Evolutionary conservation across 2,329 filamentous ascomycete species (phyloP).

Genomic region (Botrytis elliptica): DNA sequence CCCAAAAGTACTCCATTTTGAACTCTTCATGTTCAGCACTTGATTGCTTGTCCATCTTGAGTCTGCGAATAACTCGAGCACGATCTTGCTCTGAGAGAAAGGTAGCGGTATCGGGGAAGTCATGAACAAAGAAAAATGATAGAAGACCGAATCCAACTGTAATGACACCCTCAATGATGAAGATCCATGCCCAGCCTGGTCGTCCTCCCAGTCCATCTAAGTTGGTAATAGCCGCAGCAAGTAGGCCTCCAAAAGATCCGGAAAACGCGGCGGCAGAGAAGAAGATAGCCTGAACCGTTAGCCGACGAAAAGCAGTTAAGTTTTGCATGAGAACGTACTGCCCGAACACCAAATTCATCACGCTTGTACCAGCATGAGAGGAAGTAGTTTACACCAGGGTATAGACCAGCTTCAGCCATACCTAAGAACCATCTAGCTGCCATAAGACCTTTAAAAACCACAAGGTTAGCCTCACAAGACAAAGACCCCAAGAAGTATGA

Average conservation of each 20-base stretch:
- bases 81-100: slow-evolving; percentile 73
- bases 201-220: slow-evolving; percentile 46
- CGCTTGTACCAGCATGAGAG: slow-evolving; percentile 75
- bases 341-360: slow-evolving; percentile 54
- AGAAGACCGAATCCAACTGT: slow-evolving; percentile 43
- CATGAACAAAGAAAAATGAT: slow-evolving; percentile 28
- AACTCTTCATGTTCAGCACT: slow-evolving; percentile 72
- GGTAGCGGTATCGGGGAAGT: slow-evolving; percentile 52
- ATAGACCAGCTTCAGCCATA: slow-evolving; percentile 71
- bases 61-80: slow-evolving; percentile 65
- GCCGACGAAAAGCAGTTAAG: slow-evolving; percentile 52
- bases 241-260: slow-evolving; percentile 49
- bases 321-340: slow-evolving; percentile 43
- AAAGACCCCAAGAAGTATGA: background rate
- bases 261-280: slow-evolving; percentile 54
- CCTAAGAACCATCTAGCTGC: slow-evolving; percentile 59
- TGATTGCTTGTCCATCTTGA: slow-evolving; percentile 73
- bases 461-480: background rate
- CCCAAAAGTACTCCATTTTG: slow-evolving; percentile 69
- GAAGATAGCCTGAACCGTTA: slow-evolving; percentile 54
- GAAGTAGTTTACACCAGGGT: slow-evolving; percentile 79
- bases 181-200: slow-evolving; percentile 50
- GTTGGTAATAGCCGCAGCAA: slow-evolving; percentile 46
- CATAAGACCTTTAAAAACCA: slow-evolving; percentile 28
- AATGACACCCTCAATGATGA: slow-evolving; percentile 52